Evolutionary conservation across 108 stramenopile species (phyloP), one percentile per base, ranked within the genome.

Genomic region (Cylindrotheca closterium): DNA sequence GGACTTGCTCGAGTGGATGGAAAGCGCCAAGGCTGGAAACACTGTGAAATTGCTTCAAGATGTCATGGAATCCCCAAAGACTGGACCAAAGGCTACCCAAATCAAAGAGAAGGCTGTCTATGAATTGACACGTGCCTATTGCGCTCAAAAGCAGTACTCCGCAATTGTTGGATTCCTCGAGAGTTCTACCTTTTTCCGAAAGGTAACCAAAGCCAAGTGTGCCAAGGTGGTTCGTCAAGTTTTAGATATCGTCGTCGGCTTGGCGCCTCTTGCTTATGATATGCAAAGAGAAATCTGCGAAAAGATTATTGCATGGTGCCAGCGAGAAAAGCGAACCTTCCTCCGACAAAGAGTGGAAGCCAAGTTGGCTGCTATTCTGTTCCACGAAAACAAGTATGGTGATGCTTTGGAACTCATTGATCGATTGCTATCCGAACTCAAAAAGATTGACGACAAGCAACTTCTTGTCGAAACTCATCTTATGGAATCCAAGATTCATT

Each of bases 371-470:
- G 74, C 73, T 27, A 88, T 99, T 67, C 77, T 94, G 24, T 86
- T 89, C 72, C 82, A 74, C 32, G 94, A 88, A 55, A 86, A 82
- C 37, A 60, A 80, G 51, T 97, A 91, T 79, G 75, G 66, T n/a
- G 84, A 87, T 29, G 97, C 98, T 1, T 69, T 97, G 17, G 52
- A 86, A 30, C 71, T 99, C 58, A 75, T 96, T 63, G 89, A 93
- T 66, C 73, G 67, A 42, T 80, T 99, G 51, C 80, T 98, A 24
- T 34, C 71, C n/a, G 99, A 99, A 71, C 79, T 99, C 34, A 98
- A 98, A 77, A 96, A 97, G 70, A 78, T 99, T 56, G 99, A 99
- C 71, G 99, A 99, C 89, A 99, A 99, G 78, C 94, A 94, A 67
- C 71, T 99, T 7, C 77, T 99, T 54, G 97, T 98, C 3, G 99